Evolutionary conservation across 1,139 yeast genomes (phyloP), one percentile per base, ranked within the genome.

Genomic region (Candida labiduridarum): DNA sequence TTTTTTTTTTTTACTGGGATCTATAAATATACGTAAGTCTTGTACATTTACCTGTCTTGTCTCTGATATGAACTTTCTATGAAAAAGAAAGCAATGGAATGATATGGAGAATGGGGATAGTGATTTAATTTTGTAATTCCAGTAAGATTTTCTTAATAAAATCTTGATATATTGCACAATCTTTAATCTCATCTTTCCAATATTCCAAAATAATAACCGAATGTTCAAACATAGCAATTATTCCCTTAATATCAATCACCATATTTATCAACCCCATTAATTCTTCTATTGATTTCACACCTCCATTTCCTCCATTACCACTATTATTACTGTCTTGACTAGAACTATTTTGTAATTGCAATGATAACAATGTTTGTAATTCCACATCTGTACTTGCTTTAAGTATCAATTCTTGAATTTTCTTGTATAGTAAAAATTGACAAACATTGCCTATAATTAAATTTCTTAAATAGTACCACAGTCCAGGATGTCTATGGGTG

Each of bases 401-500:
- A 4, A 35, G 33, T 34, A 66, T 48, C 59, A 67, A 55, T 40
- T 66, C 67, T 18, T 62, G 62, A 12, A 72, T 53, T 51, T 71
- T 71, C 49, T 58, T 63, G 61, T 68, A 77, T 51, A 78, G 53
- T 57, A 76, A 50, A 58, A 67, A 71, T 66, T 72, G 67, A 64
- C 72, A 52, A 54, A 71, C 58, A 60, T 76, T 66, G 7, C 77
- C 72, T 52, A 73, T 59, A 59, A 79, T 70, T 64, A 61, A 63
- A 69, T 71, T 73, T 45, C 79, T 59, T 48, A 74, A 53, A 52
- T 69, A 72, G 54, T 66, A 74, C 78, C 78, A 74, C 59, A 67
- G 69, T 0, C 79, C 78, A 1, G 77, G 74, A 55, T 73, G 79
- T 53, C 79, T 65, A 55, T 72, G 75, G 15, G 67, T 69, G 3